Evolutionary conservation across 176 grass and related monocot species (phyloP), one percentile per base, ranked within the genome.

Genomic region (Eleusine indica): DNA sequence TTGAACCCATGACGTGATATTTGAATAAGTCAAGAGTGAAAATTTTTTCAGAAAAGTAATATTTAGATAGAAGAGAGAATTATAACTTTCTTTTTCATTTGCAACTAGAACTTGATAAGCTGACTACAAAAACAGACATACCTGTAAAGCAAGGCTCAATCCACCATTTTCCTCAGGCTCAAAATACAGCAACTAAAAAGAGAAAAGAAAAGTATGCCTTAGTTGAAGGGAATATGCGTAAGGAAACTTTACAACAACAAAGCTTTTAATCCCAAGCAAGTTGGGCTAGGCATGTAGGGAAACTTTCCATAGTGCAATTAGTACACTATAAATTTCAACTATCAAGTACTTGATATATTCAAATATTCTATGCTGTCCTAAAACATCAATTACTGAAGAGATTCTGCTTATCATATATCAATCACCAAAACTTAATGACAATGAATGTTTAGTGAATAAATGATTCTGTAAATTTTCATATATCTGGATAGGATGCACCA

Each of bases 121-220:
- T 73, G 46, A 15, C 28, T 80, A 83, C 25, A 58, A 41, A 70
- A 70, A 60, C 8, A 32, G 39, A 62, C 68, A 37, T 88, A 98
- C 96, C 91, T 99, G 96, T 83, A 99, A 99, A 83, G 85, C 96
- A 78, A 99, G 96, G 67, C 93, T 99, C 61, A 99, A 71, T 75
- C 96, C 96, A 87, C 91, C 87, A 66, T 91, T 96, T 74, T 99
- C 96, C 87, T 99, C 96, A 82, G 83, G 86, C 70, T 98, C 96
- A 84, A 99, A 99, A 80, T 96, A 99, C 46, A 99, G 84, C 78
- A 99, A 79, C 96, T 99, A 84, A 77, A 94, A 85, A 37, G 9
- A 44, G 17, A 66, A 74, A 19, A 54, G 16, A 37, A 72, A 61
- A 15, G 22, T 5, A 21, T 69, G 21, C 61, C 47, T 88, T 80